phyloP scores from a whole-genome alignment of 2,329 filamentous ascomycete species.

The Clarireedia sp. region DNA sequence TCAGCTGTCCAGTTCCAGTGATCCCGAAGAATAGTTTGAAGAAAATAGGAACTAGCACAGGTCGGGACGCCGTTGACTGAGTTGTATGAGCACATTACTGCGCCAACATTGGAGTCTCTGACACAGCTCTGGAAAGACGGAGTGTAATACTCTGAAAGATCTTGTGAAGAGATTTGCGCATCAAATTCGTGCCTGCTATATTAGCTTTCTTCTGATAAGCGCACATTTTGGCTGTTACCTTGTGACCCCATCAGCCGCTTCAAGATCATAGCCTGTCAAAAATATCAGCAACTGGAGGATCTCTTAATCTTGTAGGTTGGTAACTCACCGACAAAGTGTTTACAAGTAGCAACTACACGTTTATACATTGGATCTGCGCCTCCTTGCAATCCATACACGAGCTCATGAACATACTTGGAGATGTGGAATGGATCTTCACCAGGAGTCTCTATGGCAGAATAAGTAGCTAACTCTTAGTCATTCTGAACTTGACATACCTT shows the following conservation, averaged over 20 bases:
- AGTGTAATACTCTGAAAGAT: slow-evolving; percentile 60
- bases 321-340: slow-evolving; percentile 39
- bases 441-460: slow-evolving; percentile 39
- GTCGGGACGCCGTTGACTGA: slow-evolving; percentile 57
- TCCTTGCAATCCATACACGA: slow-evolving; percentile 45
- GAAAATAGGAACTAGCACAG: slow-evolving; percentile 54
- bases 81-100: slow-evolving; percentile 58
- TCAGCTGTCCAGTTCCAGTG: slow-evolving; percentile 57
- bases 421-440: slow-evolving; percentile 48
- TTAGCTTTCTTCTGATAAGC: no score
- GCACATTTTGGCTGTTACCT: slow-evolving; percentile 28
- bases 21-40: slow-evolving; percentile 54
- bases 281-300: no score
- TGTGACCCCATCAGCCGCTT: slow-evolving; percentile 37
- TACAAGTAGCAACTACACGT: slow-evolving; percentile 48
- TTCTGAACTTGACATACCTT: slow-evolving; percentile 15
- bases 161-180: slow-evolving; percentile 49
- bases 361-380: slow-evolving; percentile 32
- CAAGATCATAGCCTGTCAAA: slow-evolving; percentile 42
- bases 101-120: slow-evolving; percentile 46
- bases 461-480: no score
- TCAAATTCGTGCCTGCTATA: slow-evolving; percentile 37
- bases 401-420: no score
- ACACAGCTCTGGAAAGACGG: slow-evolving; percentile 58
- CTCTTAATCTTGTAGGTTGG: no score